phyloP scores from a whole-genome alignment of 495 filamentous ascomycete species.

The Cercophora samala region DNA sequence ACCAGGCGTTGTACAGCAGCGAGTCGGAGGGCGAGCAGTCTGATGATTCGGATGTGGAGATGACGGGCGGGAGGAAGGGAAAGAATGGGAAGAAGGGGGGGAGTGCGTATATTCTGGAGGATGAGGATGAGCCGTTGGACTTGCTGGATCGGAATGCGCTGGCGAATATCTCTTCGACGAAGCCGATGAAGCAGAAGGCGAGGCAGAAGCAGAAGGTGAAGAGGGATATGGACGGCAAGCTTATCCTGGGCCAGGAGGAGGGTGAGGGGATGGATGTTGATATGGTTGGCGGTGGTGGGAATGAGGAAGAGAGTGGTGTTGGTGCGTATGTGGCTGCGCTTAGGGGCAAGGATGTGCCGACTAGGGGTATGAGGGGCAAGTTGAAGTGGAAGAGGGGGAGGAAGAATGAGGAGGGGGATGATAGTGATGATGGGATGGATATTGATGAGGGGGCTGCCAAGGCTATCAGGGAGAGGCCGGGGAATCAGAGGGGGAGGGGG shows the following conservation, averaged over 20 bases:
- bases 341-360: constrained; percentile 74
- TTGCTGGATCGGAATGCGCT: constrained; percentile 83
- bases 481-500: constrained; percentile 22
- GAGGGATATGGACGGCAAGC: constrained; percentile 80
- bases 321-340: constrained; percentile 92
- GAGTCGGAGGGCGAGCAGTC: constrained; percentile 45
- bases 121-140: constrained; percentile 90
- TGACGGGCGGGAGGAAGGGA: constrained; percentile 45
- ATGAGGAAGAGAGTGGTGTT: constrained; percentile 60
- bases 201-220: constrained; percentile 61
- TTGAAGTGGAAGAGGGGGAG: constrained; percentile 80
- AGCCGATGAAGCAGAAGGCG: constrained; percentile 61
- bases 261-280: constrained; percentile 59
- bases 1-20: constrained; percentile 90
- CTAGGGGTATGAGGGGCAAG: constrained; percentile 76
- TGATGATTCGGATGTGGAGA: constrained; percentile 62
- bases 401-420: constrained; percentile 54
- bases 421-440: constrained; percentile 65
- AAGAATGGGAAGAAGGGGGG: constrained; percentile 53
- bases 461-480: constrained; percentile 43
- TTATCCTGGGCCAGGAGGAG: constrained; percentile 66
- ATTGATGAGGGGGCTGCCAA: constrained; percentile 41
- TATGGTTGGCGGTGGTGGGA: constrained; percentile 47
- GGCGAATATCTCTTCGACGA: constrained; percentile 88
- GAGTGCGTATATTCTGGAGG: constrained; percentile 83